Base-by-base conservation (phyloP, 2,329 filamentous ascomycete species). In the Rhexocercosporidium sp. region DNA sequence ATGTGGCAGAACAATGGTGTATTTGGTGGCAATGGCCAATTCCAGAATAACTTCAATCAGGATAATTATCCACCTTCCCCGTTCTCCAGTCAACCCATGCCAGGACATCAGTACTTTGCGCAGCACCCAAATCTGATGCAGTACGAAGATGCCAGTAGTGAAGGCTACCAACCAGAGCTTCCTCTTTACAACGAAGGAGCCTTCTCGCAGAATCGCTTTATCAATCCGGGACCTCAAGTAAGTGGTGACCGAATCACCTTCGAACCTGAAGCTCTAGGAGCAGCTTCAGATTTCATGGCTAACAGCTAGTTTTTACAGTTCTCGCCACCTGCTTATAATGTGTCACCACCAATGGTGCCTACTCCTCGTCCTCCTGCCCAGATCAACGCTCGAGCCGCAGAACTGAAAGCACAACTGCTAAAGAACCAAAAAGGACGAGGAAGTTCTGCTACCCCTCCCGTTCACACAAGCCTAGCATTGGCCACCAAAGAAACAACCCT, bases 381-480 rank as follows among this genome's bases (percentile, higher is more conserved):
- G 44, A 71, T 77, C 31, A 74, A 71, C 62, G 70, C 71, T 16
- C 70, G 74, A 71, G 75, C 75, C 25, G 74, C 72, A 49, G 73
- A 77, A 70, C 59, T 78, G 34, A 78, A 76, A 56, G 76, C 74
- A 47, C 63, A 74, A 64, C 63, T 78, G 29, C 54, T 78, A 56
- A 75, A 71, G 59, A 67, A 67, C 57, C 70, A 67, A 67, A 69
- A 71, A 67, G 67, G 65, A 37, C 67, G 72, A 65, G 69, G 64
- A 27, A 68, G 53, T 47, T 73, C 74, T 65, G 69, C 70, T 46
- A 73, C 73, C 18, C 72, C 74, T 64, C 66, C 71, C 37, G 62
- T 66, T 51, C 56, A 34, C 12, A 16, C 22, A 54, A 57, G 31
- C 7, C 34, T 44, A 51, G 39, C 41, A 39, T 22, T 37, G 27